Base-by-base conservation (phyloP, 139 green algal species). In the Marvania coccoides region DNA sequence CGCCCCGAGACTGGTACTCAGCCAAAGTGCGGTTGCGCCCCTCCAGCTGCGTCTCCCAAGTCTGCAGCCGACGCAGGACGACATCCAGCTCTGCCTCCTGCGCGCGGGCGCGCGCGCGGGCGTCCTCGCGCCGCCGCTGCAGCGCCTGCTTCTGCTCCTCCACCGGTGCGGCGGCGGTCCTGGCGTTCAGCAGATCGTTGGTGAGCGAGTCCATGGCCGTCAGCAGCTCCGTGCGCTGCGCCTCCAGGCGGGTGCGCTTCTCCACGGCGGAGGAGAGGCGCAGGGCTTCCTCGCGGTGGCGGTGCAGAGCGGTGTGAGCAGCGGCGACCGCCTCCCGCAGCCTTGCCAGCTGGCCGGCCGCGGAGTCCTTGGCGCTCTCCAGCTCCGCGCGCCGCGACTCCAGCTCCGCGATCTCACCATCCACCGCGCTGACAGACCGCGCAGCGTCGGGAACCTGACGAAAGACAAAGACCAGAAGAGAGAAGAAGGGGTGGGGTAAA, bases 61-160 rank as follows among this genome's bases (percentile, higher is more conserved):
- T 55, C 39, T 85, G 66, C 58, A 85, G 48, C 59, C 63, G 37
- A 5, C 63, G 65, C 58, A 78, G 68, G 36, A 34, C 40, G 0
- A 5, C 34, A 59, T 87, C 80, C 19, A 65, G 42, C 29, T 70
- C 30, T 5, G 26, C 36, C 67, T 81, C 76, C 8, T n/a, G 38
- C 31, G 34, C n/a, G 2, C 40, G 34, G 9, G n/a, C 57, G 10
- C 45, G 58, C 1, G 39, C 24, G 2, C 78, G 66, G 39, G 61
- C 46, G 31, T 38, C n/a, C 30, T 79, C 67, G 13, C 73, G 70
- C 35, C 78, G 68, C 54, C 65, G 9, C 14, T 30, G 8, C 51
- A 75, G 67, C 42, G 26, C 53, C 0, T 39, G 37, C 9, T 58
- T 19, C 8, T 26, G 9, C 38, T 66, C 8, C 26, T 77, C 70